Evolutionary conservation across 2,329 filamentous ascomycete species (phyloP).

Genomic region (Ophiosphaerella narmari): DNA sequence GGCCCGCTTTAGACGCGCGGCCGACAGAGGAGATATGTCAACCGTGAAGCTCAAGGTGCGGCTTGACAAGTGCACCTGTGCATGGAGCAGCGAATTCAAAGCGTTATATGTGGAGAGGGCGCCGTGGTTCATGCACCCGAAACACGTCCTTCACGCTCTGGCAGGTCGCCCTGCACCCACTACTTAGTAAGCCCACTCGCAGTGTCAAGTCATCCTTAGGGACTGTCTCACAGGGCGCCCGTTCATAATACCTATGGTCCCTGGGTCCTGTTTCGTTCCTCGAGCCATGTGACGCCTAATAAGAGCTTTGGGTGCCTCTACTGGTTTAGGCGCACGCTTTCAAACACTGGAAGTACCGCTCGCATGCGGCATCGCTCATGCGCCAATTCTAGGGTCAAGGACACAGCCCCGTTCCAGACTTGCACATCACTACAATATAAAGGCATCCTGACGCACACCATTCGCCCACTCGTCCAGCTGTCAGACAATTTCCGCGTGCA

Average conservation of each 20-base stretch:
- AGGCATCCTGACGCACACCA: too few relatives aligned
- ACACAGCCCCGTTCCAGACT: conserved; percentile 7
- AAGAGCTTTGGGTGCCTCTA: conserved; percentile 3
- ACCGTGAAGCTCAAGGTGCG: neutral
- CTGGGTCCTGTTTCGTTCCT: too few relatives aligned
- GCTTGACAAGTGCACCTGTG: neutral
- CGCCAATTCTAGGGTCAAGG: conserved; percentile 10
- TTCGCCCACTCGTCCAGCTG: too few relatives aligned
- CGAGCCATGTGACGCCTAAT: neutral
- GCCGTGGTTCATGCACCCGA: conserved; percentile 1
- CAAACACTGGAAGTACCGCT: conserved; percentile 13
- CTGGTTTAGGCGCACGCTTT: conserved; percentile 14
- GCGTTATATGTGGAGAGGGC: neutral
- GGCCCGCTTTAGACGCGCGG: conserved; percentile 22
- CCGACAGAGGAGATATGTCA: conserved; percentile 12
- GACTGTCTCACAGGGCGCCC: too few relatives aligned
- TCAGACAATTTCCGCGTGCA: neutral
- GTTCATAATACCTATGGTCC: too few relatives aligned
- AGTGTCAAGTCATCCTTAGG: neutral
- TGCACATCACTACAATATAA: neutral
- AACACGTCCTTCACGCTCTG: conserved; percentile 3
- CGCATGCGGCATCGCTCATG: conserved; percentile 13
- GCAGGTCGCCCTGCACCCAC: neutral
- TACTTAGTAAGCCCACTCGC: neutral
- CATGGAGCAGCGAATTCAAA: too few relatives aligned